A percentile compares a stretch with the other conserved stretches of the same genome.
These are phyloP conservation scores for Fusarium austroafricanum DNA, from an alignment of 2,329 filamentous ascomycete genomes.

Conservation along the genomic window DNA sequence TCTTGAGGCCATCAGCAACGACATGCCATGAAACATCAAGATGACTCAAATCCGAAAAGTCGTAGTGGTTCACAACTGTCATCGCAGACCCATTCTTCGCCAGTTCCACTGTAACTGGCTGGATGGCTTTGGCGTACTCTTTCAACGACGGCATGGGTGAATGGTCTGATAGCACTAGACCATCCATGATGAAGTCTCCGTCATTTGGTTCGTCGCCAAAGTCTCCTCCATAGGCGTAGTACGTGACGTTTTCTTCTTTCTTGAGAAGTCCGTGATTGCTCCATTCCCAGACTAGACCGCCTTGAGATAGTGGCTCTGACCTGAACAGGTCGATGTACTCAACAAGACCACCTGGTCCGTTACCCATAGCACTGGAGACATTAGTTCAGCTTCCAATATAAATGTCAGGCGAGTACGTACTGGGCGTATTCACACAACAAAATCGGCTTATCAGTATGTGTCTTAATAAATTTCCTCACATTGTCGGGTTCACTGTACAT, in stretches of 20 bases:
- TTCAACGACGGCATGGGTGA: conserved; percentile 12
- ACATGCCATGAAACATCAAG: conserved; percentile 23
- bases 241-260: not conserved
- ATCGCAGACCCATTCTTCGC: not conserved
- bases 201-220: conserved; percentile 72
- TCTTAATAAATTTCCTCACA: conserved; percentile 5
- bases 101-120: not conserved
- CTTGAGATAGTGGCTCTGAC: conserved; percentile 62
- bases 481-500: conserved; percentile 71
- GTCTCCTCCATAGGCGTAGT: conserved; percentile 67
- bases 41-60: conserved; percentile 16
- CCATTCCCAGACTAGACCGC: conserved; percentile 76
- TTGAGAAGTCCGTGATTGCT: conserved; percentile 59
- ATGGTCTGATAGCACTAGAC: conserved; percentile 50
- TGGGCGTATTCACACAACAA: conserved; percentile 67
- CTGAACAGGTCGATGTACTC: conserved; percentile 76
- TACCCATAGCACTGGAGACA: conserved; percentile 70
- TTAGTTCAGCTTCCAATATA: not conserved
- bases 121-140: conserved; percentile 30
- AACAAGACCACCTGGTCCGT: conserved; percentile 73
- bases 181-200: conserved; percentile 69
- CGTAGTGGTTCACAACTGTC: conserved; percentile 7
- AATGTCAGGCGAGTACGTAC: not conserved
- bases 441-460: conserved; percentile 60
- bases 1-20: conserved; percentile 9